Conservation (phyloP, 1,284 basidiomycete genomes). For the Pterulicium gracile region DNA sequence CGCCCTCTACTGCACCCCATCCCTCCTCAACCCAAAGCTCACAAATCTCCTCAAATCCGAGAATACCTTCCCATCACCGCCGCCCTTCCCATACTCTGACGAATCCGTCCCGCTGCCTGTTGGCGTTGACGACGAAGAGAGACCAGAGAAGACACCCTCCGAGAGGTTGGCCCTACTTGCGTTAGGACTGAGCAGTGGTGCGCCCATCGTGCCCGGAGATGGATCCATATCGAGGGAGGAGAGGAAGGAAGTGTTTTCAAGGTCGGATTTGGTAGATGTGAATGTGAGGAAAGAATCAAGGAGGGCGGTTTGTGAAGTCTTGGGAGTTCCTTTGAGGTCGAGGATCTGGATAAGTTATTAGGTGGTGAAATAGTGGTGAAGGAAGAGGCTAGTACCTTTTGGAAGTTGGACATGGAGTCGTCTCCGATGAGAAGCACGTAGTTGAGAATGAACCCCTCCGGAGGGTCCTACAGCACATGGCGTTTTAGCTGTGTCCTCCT, state of each 20-base stretch:
- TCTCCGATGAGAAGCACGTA: conserved; percentile 90
- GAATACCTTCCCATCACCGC: conserved; percentile 61
- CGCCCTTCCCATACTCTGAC: conserved; percentile 23
- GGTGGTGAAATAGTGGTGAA: conserved; percentile 1
- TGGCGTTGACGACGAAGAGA: conserved; percentile 49
- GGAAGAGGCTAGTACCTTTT: conserved; percentile 57
- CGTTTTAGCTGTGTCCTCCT: conserved; percentile 9
- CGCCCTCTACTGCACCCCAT: too few species aligned
- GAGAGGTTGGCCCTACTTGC: conserved; percentile 47
- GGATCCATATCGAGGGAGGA: conserved; percentile 93
- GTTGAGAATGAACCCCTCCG: conserved; percentile 88
- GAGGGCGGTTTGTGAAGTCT: conserved; percentile 78
- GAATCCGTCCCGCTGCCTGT: conserved; percentile 34
- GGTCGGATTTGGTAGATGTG: conserved; percentile 79
- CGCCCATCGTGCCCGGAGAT: conserved; percentile 27
- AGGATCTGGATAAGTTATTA: conserved; percentile 52
- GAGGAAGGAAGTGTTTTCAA: conserved; percentile 84
- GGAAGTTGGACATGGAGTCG: conserved; percentile 90
- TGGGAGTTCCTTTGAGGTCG: conserved; percentile 89
- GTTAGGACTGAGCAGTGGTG: conserved; percentile 46
- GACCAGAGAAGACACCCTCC: conserved; percentile 44
- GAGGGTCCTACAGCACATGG: conserved; percentile 52
- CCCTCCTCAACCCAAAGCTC: conserved; percentile 72
- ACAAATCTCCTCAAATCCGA: conserved; percentile 80
- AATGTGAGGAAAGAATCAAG: conserved; percentile 87